phyloP scores from a whole-genome alignment of 768 basidiomycete species.

The Termitomyces sp. region DNA sequence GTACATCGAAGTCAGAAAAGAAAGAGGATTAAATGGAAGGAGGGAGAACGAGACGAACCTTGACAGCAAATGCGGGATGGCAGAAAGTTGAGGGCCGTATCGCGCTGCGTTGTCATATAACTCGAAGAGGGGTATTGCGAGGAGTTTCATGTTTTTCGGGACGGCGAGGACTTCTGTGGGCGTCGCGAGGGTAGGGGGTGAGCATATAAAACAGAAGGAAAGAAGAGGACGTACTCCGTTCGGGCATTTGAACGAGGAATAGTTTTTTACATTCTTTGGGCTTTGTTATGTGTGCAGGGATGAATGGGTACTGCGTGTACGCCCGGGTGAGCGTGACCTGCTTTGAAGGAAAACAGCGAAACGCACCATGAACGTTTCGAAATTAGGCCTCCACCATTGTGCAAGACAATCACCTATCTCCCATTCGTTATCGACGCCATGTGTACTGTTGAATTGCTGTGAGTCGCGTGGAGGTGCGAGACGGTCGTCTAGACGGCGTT shows the following conservation, averaged over 20 bases:
- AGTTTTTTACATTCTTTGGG: conserved; percentile 98
- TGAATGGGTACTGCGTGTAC: conserved; percentile 74
- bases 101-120: conserved; percentile 96
- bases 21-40: conserved; percentile 23
- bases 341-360: neutral
- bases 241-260: conserved; percentile 94
- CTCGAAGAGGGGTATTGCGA: conserved; percentile 95
- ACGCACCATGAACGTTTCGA: conserved; percentile 97
- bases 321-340: neutral
- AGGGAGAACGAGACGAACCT: conserved; percentile 42
- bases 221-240: conserved; percentile 65
- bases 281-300: conserved; percentile 94
- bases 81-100: conserved; percentile 92
- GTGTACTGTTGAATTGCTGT: conserved; percentile 69
- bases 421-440: conserved; percentile 88
- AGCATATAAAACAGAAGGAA: rapidly evolving
- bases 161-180: conserved; percentile 87
- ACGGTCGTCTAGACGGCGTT: conserved; percentile 83
- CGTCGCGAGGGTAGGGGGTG: neutral
- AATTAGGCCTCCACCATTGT: conserved; percentile 98
- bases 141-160: conserved; percentile 98
- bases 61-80: conserved; percentile 89
- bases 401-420: conserved; percentile 95
- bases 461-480: conserved; percentile 75
- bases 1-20: too few relatives aligned